Conservation (phyloP, 352 stramenopile species). For the Pythium grandisporangium region DNA sequence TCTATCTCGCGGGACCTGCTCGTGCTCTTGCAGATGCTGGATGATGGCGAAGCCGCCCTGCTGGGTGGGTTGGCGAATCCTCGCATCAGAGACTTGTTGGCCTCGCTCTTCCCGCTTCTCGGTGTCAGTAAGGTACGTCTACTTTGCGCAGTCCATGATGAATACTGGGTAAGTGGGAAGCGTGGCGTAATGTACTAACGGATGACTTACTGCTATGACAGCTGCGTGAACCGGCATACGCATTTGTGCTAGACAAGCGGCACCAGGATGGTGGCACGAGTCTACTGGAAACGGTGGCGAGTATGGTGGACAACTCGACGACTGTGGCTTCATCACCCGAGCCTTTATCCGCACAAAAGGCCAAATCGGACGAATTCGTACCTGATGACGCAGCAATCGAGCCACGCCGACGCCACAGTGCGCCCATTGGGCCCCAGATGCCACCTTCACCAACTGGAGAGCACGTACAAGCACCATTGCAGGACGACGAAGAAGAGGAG, state of each 20-base stretch:
- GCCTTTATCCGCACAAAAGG: background rate
- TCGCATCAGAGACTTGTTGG: constrained; percentile 52
- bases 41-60: constrained; percentile 62
- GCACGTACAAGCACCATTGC: background rate
- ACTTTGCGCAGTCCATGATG: too few relatives aligned
- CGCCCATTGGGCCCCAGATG: constrained; percentile 47
- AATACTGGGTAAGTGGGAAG: too few relatives aligned
- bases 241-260: constrained; percentile 17
- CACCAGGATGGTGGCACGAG: constrained; percentile 8
- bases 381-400: background rate
- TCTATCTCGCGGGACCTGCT: constrained; percentile 55
- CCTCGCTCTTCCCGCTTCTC: constrained; percentile 61
- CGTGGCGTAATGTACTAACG: background rate
- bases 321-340: too few relatives aligned
- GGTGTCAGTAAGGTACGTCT: constrained; percentile 18
- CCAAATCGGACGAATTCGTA: background rate
- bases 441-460: constrained; percentile 13
- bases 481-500: constrained; percentile 7
- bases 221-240: constrained; percentile 5
- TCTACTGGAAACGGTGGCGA: constrained; percentile 43
- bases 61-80: constrained; percentile 72
- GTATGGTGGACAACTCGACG: constrained; percentile 30
- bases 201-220: background rate
- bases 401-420: constrained; percentile 11
- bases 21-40: constrained; percentile 61